phyloP scores from a whole-genome alignment of 1,284 basidiomycete genomes.

The Rhodotorula sp. region DNA sequence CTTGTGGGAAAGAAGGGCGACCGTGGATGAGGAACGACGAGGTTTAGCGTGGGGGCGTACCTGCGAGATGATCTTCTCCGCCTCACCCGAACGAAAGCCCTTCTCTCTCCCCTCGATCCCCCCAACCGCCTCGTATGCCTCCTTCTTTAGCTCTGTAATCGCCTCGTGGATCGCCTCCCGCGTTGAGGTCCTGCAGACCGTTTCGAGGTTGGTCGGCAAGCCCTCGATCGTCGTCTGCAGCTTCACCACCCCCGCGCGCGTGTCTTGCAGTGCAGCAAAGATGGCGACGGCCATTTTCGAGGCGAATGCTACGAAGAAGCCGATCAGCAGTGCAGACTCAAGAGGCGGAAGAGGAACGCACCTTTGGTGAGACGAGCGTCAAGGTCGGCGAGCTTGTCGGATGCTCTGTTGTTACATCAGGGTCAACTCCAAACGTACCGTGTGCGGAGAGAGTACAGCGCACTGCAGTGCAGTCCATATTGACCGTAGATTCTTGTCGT shows the following conservation, averaged over 20 bases:
- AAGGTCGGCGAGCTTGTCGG: slow-evolving; percentile 42
- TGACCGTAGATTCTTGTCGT: slow-evolving; percentile 29
- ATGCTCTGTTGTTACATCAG: slow-evolving; percentile 28
- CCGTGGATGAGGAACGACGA: too few relatives aligned
- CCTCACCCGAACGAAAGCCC: slow-evolving; percentile 34
- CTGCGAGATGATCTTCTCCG: slow-evolving; percentile 36
- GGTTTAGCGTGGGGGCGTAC: neutral
- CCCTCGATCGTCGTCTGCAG: slow-evolving; percentile 39
- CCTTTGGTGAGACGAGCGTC: slow-evolving; percentile 30
- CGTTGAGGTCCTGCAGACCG: slow-evolving; percentile 22
- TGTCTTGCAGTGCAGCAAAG: slow-evolving; percentile 42
- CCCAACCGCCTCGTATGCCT: slow-evolving; percentile 24
- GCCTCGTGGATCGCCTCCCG: slow-evolving; percentile 33
- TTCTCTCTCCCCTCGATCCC: slow-evolving; percentile 3
- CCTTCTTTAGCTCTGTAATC: slow-evolving; percentile 35
- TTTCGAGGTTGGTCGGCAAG: slow-evolving; percentile 23
- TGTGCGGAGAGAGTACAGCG: neutral
- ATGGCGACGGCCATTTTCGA: slow-evolving; percentile 43
- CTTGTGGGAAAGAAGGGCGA: neutral
- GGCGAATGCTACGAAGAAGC: slow-evolving; percentile 29
- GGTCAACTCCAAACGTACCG: too few relatives aligned
- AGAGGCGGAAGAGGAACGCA: neutral
- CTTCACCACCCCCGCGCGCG: slow-evolving; percentile 30
- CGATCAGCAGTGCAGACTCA: too few relatives aligned
- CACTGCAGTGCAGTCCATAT: slow-evolving; percentile 34